Evolutionary conservation across 768 basidiomycete genomes (phyloP), one percentile per base, ranked within the genome.

Genomic region (Xanthoconium stramineum): DNA sequence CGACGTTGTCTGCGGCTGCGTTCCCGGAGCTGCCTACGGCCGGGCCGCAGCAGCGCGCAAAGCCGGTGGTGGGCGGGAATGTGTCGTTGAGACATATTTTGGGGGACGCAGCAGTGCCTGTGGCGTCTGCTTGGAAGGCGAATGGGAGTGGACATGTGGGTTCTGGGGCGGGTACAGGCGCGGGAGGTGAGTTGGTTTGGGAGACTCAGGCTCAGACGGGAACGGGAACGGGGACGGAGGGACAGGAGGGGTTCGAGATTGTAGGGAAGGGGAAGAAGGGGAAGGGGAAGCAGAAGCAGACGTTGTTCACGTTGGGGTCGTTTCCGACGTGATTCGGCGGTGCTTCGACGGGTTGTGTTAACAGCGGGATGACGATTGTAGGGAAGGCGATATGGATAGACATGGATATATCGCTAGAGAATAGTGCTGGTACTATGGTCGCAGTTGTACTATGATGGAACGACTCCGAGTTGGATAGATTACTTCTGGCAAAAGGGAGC

Each of bases 201-300:
- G 43, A 39, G 53, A 20, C 24, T 8, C 43, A 28, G 40, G 29
- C 2, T 9, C 48, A n/a, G 28, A 19, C 33, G n/a, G n/a, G n/a
- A n/a, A n/a, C n/a, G n/a, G n/a, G n/a, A n/a, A 24, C 24, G 4
- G 24, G 33, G 12, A 35, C 33, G 33, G 33, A 35, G 28, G 19
- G 5, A 55, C 50, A 50, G 50, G 60, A 50, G 12, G 53, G 28
- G n/a, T 39, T 5, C 51, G 59, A 52, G 54, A 36, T 36, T 13
- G 60, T 63, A 61, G 67, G 60, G 0, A 86, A 83, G 62, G 83
- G 82, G 35, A 89, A 84, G 78, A 92, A 90, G 71, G 81, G 82
- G 0, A 94, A 92, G 66, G 84, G 84, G 2, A 91, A 92, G 71
- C 83, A 84, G 69, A 93, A 93, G 73, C 89, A 93, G 77, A 92